Evolutionary conservation across 73 alveolate genomes (phyloP), one percentile per base, ranked within the genome.

Genomic region (Halteria grandinella): DNA sequence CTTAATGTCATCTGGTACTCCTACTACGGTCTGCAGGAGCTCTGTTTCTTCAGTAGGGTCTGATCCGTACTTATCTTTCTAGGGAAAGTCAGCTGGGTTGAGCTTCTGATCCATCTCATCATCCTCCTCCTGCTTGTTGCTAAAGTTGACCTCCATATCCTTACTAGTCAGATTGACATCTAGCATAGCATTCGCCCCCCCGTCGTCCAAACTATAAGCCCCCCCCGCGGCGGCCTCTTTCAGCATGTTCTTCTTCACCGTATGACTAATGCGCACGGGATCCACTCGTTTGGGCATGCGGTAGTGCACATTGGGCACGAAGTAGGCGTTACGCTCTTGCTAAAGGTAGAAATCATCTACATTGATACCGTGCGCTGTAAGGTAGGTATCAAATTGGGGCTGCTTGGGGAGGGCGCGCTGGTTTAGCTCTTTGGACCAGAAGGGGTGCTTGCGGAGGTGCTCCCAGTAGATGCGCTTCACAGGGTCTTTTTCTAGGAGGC

Each of bases 381-480:
- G 55, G 87, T 90, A 92, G 15, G 55, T 49, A 21, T 92, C 96
- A 50, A 85, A 92, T 62, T 89, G 87, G 6, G 95, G 98, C 60
- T 92, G 73, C 28, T 62, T 23, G 17, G 98, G 96, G 3, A 90
- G 73, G 21, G 63, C 44, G 59, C 76, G 36, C 23, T 52, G 49
- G 40, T 44, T 36, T 11, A 75, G 47, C 43, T 86, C 88, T 24
- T 45, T 48, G 59, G 93, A 60, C 96, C 98, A 94, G 81, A 89
- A 89, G 0, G 97, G 91, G 81, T 90, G 91, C 64, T 87, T 47
- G 32, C 83, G 90, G 15, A 96, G 69, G 54, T 95, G 96, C 21
- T 96, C 99, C 99, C 99, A 96, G 0, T 97, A 79, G 32, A 90
- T 81, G 58, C 99, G 82, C 59, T 93, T 91, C 10, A 87, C 87